A percentile compares a stretch with the other conserved stretches of the same genome.
Conservation (phyloP, 2,329 filamentous ascomycete species). For the Zymoseptoria pseudotritici region DNA sequence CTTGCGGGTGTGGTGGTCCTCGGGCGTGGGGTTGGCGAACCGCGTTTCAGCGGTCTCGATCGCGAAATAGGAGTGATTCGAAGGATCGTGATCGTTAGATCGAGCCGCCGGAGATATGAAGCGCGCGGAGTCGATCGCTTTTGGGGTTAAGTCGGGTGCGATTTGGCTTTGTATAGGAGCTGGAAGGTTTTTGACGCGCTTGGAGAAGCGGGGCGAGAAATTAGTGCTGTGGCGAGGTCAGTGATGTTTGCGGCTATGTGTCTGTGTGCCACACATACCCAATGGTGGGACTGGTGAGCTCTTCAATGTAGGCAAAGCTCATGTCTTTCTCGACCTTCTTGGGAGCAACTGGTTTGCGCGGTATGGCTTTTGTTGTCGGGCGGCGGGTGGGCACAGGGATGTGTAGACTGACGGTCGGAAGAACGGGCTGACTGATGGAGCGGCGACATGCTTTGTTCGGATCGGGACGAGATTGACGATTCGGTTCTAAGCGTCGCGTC, state of each 20-base stretch:
- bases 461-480: neutral
- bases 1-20: neutral
- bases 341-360: conserved; percentile 4
- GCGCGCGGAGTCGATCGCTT: conserved; percentile 14
- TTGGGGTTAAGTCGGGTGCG: conserved; percentile 1
- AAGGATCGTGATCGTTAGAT: conserved; percentile 3
- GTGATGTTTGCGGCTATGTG: neutral
- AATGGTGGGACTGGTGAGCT: neutral
- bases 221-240: conserved; percentile 12
- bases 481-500: conserved; percentile 1
- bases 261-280: neutral
- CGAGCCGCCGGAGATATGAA: neutral
- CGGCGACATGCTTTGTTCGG: conserved; percentile 5
- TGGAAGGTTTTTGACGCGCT: conserved; percentile 19
- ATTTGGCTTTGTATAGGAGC: conserved; percentile 3
- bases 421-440: conserved; percentile 6
- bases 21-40: neutral
- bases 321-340: neutral
- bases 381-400: too few relatives aligned
- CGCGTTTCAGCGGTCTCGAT: conserved; percentile 1
- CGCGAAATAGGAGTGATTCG: neutral
- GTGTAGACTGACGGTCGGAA: neutral
- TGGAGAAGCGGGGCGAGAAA: conserved; percentile 24
- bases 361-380: conserved; percentile 1
- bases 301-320: neutral